phyloP scores from a whole-genome alignment of 768 basidiomycete species.

The Mrakia gelida region DNA sequence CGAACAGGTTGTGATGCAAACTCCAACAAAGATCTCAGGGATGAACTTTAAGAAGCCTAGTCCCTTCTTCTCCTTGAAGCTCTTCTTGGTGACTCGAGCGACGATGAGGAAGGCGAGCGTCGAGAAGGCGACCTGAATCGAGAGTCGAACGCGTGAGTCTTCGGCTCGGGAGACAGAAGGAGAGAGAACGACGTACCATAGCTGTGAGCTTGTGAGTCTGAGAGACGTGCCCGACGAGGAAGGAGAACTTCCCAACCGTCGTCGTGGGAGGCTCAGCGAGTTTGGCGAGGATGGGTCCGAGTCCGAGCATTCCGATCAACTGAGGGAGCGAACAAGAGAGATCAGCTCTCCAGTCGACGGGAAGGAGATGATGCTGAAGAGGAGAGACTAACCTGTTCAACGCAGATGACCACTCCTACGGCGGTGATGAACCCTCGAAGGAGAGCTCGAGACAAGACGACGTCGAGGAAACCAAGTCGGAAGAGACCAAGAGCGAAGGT shows the following conservation, averaged over 20 bases:
- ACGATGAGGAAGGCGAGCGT: conserved; percentile 63
- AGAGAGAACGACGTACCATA: conserved; percentile 47
- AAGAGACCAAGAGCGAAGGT: conserved; percentile 81
- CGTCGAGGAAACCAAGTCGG: conserved; percentile 86
- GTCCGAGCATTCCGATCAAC: conserved; percentile 83
- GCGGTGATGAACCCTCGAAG: conserved; percentile 52
- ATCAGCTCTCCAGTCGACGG: neutral
- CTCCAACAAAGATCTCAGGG: conserved; percentile 86
- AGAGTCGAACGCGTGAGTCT: neutral
- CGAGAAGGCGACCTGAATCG: conserved; percentile 53
- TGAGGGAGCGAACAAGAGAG: conserved; percentile 40
- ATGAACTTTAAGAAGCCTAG: conserved; percentile 69
- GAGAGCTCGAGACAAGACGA: conserved; percentile 81
- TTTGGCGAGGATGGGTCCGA: conserved; percentile 45
- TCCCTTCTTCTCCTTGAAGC: conserved; percentile 40
- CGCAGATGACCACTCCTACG: conserved; percentile 69
- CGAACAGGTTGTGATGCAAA: conserved; percentile 75
- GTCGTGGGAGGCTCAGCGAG: conserved; percentile 42
- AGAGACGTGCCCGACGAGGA: conserved; percentile 58
- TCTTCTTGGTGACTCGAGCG: conserved; percentile 49
- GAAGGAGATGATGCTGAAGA: too few species aligned
- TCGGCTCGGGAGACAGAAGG: neutral
- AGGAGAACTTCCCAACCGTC: conserved; percentile 70
- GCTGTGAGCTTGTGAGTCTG: conserved; percentile 61
- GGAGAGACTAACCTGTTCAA: conserved; percentile 54